A percentile compares a stretch with the other conserved stretches of the same genome.
These are phyloP conservation scores for Fusarium xyrophilum DNA, from an alignment of 2,329 filamentous ascomycete genomes.

Conservation along the genomic window DNA sequence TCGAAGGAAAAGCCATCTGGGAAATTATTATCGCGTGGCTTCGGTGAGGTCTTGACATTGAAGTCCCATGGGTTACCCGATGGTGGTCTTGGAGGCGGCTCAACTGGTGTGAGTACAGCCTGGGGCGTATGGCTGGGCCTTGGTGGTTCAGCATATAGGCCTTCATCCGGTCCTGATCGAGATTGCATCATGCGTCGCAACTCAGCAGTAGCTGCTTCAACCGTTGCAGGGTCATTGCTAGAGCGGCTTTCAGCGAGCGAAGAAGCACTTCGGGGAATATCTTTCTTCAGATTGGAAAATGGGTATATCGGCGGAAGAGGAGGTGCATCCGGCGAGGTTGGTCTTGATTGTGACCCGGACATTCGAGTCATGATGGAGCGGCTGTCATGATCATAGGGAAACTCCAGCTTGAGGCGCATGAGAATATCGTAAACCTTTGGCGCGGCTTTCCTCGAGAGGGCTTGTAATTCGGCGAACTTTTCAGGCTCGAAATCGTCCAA, in stretches of 20 bases:
- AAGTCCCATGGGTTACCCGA: slow-evolving; percentile 55
- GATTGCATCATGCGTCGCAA: slow-evolving; percentile 41
- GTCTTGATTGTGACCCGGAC: slow-evolving; percentile 40
- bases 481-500: slow-evolving; percentile 57
- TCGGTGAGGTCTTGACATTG: slow-evolving; percentile 23
- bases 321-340: slow-evolving; percentile 37
- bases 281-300: slow-evolving; percentile 19
- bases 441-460: slow-evolving; percentile 56
- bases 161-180: slow-evolving; percentile 39
- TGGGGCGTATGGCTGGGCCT: slow-evolving; percentile 11
- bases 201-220: slow-evolving; percentile 43
- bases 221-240: slow-evolving; percentile 31
- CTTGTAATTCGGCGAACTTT: slow-evolving; percentile 58
- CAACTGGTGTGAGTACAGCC: slow-evolving; percentile 28
- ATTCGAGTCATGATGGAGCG: slow-evolving; percentile 42
- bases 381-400: slow-evolving; percentile 37
- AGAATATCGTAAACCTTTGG: slow-evolving; percentile 59
- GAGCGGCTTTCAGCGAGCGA: slow-evolving; percentile 22
- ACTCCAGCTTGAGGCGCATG: slow-evolving; percentile 60
- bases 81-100: slow-evolving; percentile 47
- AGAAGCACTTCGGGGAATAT: slow-evolving; percentile 11
- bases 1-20: slow-evolving; percentile 37
- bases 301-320: slow-evolving; percentile 38
- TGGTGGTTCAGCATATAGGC: slow-evolving; percentile 29
- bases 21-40: slow-evolving; percentile 28